These are phyloP conservation scores for Senna siamea DNA, from an alignment of 306 rosid species.

Conservation along the genomic window DNA sequence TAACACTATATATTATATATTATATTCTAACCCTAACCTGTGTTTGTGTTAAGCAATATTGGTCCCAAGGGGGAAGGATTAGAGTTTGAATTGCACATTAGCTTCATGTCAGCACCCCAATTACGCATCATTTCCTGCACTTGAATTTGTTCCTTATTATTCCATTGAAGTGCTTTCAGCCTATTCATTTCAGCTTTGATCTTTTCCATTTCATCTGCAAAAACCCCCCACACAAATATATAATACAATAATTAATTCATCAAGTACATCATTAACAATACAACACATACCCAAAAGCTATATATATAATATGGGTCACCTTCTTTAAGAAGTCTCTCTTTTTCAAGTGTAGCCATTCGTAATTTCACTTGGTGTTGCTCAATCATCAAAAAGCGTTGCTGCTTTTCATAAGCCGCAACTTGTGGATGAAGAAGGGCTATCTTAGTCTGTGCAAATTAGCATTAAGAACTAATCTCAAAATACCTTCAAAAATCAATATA, in stretches of 20 bases:
- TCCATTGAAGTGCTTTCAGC: conserved; percentile 35
- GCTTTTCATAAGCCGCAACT: conserved; percentile 32
- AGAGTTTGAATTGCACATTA: neutral
- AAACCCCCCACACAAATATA: neutral
- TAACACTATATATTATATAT: no score
- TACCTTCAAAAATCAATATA: neutral
- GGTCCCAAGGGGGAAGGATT: neutral
- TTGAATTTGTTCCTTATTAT: conserved; percentile 4
- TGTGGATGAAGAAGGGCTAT: conserved; percentile 43
- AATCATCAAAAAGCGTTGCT: conserved; percentile 23
- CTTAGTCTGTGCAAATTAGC: conserved; percentile 42
- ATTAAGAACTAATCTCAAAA: neutral
- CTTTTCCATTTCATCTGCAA: conserved; percentile 49
- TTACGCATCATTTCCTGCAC: neutral
- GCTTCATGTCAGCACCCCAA: conserved; percentile 4
- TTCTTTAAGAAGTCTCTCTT: conserved; percentile 35
- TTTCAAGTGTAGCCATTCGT: conserved; percentile 28
- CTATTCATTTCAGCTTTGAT: conserved; percentile 44
- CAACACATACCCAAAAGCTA: no score
- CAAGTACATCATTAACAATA: no score
- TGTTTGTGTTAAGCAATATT: neutral
- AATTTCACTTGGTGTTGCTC: conserved; percentile 48
- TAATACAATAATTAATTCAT: neutral
- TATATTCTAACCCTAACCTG: conserved; percentile 33
- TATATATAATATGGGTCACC: conserved; percentile 47